Conservation (phyloP, 2,329 filamentous ascomycete genomes). For the Fusarium multiceps region DNA sequence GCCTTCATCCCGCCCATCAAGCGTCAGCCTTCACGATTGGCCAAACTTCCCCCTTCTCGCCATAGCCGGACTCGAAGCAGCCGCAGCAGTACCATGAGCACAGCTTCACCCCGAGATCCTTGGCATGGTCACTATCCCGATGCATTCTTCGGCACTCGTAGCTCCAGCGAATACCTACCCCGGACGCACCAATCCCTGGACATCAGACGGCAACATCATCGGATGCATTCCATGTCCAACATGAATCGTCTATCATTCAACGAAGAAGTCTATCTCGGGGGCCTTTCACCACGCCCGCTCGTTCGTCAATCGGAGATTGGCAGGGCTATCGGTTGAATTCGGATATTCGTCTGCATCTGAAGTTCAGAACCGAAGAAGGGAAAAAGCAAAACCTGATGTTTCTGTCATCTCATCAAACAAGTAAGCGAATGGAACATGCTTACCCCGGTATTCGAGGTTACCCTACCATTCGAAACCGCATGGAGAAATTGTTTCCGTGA, state of each 20-base stretch:
- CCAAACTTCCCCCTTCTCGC: constrained; percentile 59
- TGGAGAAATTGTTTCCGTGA: constrained; percentile 33
- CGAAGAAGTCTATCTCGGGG: constrained; percentile 58
- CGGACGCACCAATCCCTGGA: constrained; percentile 41
- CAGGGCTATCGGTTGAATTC: constrained; percentile 63
- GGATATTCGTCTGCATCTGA: constrained; percentile 2
- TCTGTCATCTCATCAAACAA: constrained; percentile 7
- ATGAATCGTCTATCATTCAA: constrained; percentile 59
- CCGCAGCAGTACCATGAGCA: constrained; percentile 57
- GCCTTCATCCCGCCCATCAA: constrained; percentile 67
- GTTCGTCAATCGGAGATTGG: constrained; percentile 63
- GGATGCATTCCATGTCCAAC: constrained; percentile 52
- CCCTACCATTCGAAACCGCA: constrained; percentile 27
- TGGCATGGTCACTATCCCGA: constrained; percentile 55
- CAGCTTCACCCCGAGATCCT: constrained; percentile 55
- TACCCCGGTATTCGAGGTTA: constrained; percentile 26
- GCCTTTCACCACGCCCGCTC: constrained; percentile 62
- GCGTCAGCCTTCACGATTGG: constrained; percentile 64
- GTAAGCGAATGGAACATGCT: constrained; percentile 5
- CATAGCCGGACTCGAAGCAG: constrained; percentile 57
- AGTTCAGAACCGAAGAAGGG: neutral
- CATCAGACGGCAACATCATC: constrained; percentile 48
- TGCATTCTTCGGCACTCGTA: constrained; percentile 44
- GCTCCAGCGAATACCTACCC: constrained; percentile 49
- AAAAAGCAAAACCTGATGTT: constrained; percentile 20